Evolutionary conservation across 805 yeast species (phyloP), one percentile per base, ranked within the genome.

Genomic region (Metschnikowia matae): DNA sequence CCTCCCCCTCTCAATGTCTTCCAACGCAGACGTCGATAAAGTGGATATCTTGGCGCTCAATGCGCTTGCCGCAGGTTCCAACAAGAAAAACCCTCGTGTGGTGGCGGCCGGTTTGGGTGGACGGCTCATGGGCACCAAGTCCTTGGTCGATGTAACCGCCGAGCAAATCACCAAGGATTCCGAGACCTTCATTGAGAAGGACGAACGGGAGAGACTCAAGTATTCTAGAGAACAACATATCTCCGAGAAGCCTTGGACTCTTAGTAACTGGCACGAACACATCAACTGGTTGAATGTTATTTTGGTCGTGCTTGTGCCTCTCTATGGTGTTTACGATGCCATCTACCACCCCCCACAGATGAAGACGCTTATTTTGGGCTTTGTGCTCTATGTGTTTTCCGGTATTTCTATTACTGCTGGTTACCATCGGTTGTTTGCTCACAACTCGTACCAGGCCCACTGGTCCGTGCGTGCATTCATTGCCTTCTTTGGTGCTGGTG

Each of bases 401-500:
- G 95, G 95, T 60, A 54, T 85, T 23, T 85, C 92, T 40, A 84
- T 87, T 65, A 87, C 94, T 20, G 94, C 87, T 14, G 95, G 95
- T 47, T 87, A 87, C 69, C 95, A 87, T 63, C 75, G 95, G 68
- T 73, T 85, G 55, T 87, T 84, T 83, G 74, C 94, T 29, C 95
- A 87, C 69, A 82, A 84, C 65, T 75, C 92, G 17, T 87, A 82
- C 61, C 77, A 77, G 48, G 90, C 86, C 48, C 76, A 73, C 52
- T 65, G 75, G 62, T 84, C 88, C 14, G 73, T 84, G 40, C 78
- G 82, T 57, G 62, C 85, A 40, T 80, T 84, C 58, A 85, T 70
- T 63, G 95, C 92, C 5, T 67, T 85, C 26, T 87, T 87, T 61
- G 95, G 95, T 55, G 89, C 92, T 33, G 87, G 90, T 40, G 82